phyloP scores from a whole-genome alignment of 129 eudicot genomes.

The Solidago caesia region DNA sequence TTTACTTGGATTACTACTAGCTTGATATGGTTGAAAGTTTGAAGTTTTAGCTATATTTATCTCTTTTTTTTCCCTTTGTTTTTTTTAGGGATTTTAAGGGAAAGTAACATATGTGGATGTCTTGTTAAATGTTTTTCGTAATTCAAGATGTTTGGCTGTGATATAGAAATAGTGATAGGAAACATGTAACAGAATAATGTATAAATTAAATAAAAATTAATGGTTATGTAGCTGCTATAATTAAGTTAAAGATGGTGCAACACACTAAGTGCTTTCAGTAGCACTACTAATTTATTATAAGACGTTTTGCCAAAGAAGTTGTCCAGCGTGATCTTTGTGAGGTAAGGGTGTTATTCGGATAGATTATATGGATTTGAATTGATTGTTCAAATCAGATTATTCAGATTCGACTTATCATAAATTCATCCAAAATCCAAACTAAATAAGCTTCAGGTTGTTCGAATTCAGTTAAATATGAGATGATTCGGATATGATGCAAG shows the following conservation, averaged over 20 bases:
- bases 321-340: no score
- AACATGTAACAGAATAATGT: neutral
- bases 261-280: no score
- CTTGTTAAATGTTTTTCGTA: constrained; percentile 8
- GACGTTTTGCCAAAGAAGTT: no score
- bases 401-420: no score
- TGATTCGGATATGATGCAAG: no score
- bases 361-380: no score
- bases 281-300: no score
- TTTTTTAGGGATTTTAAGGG: constrained; percentile 23
- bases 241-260: neutral
- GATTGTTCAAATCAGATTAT: no score
- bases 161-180: constrained; percentile 4
- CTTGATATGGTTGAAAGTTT: neutral
- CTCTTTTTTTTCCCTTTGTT: neutral
- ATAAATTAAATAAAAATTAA: neutral
- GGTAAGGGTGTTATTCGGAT: no score
- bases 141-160: constrained; percentile 21
- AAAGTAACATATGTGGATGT: neutral
- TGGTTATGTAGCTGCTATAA: neutral
- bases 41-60: neutral
- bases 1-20: constrained; percentile 31
- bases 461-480: no score
- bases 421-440: no score
- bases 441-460: no score